phyloP scores from a whole-genome alignment of 2,329 filamentous ascomycete species.

The Claviceps sp. region DNA sequence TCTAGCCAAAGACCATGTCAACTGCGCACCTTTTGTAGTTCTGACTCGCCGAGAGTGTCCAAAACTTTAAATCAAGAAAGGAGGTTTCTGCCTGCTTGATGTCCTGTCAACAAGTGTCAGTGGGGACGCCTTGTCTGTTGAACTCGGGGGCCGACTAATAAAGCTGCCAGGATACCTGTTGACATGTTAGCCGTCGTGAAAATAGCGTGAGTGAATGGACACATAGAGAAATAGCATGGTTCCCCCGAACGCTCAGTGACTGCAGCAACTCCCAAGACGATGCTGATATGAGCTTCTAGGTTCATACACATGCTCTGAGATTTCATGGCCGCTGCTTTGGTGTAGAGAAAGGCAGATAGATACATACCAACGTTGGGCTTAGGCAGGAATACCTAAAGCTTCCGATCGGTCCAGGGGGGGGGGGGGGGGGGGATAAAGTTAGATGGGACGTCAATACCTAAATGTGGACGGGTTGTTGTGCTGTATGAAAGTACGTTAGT shows the following conservation, averaged over 20 bases:
- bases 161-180: not conserved
- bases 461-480: not conserved
- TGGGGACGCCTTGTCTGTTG: not conserved
- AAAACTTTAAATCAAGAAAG: not conserved
- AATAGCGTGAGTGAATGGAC: not conserved
- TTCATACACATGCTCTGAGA: conserved; percentile 3
- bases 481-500: conserved; percentile 2
- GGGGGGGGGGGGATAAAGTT: too few species aligned
- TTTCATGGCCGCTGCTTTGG: not conserved
- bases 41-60: not conserved
- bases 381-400: not conserved
- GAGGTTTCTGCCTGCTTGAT: not conserved
- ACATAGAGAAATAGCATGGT: not conserved
- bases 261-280: not conserved
- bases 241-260: not conserved
- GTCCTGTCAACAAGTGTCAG: conserved; percentile 1
- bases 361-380: not conserved
- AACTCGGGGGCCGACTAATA: not conserved
- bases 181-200: not conserved
- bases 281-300: not conserved
- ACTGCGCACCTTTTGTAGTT: not conserved
- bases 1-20: too few species aligned
- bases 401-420: not conserved
- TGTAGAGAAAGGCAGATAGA: not conserved
- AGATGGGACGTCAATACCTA: not conserved